phyloP scores from a whole-genome alignment of 805 yeast species.

The Candida coleopterorum region DNA sequence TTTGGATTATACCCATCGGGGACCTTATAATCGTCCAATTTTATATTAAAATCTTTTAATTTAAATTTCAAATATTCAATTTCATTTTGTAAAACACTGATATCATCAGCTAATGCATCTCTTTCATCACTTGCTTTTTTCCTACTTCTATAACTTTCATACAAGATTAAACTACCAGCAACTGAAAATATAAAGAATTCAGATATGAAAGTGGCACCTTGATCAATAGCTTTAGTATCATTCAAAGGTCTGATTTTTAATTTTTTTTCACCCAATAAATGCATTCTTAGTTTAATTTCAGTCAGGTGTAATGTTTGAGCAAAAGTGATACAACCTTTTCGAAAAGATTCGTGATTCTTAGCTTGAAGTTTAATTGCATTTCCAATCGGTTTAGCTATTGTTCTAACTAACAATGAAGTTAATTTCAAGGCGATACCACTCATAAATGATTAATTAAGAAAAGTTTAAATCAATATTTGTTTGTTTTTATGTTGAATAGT shows the following conservation, averaged over 20 bases:
- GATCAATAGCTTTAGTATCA: constrained; percentile 76
- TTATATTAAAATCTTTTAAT: constrained; percentile 36
- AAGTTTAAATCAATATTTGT: background rate
- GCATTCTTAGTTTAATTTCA: constrained; percentile 59
- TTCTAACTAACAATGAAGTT: constrained; percentile 65
- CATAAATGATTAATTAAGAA: constrained; percentile 37
- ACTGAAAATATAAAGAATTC: constrained; percentile 75
- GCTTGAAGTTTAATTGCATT: constrained; percentile 69
- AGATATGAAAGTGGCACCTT: constrained; percentile 74
- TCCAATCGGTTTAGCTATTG: constrained; percentile 77
- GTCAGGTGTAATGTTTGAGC: constrained; percentile 71
- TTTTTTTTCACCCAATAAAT: constrained; percentile 50
- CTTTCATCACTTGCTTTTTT: constrained; percentile 58
- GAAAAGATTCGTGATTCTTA: constrained; percentile 62
- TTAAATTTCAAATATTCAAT: constrained; percentile 52
- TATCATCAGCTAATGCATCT: constrained; percentile 69
- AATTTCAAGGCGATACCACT: constrained; percentile 74
- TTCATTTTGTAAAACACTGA: constrained; percentile 63
- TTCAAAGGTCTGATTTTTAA: constrained; percentile 69
- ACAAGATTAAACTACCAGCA: constrained; percentile 71
- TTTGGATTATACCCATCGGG: constrained; percentile 25
- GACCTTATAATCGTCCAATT: constrained; percentile 46
- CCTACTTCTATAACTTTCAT: constrained; percentile 65
- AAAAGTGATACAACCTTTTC: constrained; percentile 55
- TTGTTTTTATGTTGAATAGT: background rate